Evolutionary conservation across 768 basidiomycete species (phyloP).

Genomic region (Termitomyces sp.): DNA sequence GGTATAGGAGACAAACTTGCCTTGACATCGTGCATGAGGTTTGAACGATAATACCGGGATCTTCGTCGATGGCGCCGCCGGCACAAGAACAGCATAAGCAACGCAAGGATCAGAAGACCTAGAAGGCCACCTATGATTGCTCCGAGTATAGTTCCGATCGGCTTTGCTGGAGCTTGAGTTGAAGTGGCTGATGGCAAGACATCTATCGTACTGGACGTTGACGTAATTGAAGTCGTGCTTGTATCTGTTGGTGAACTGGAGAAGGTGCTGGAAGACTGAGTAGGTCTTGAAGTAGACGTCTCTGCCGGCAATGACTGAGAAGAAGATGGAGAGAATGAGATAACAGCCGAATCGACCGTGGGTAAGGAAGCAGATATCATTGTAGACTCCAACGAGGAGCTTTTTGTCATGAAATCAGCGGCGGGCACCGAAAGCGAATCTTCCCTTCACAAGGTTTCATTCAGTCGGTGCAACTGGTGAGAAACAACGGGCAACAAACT

Average conservation of each 20-base stretch:
- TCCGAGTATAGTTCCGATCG: constrained; percentile 1
- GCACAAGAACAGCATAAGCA: constrained; percentile 1
- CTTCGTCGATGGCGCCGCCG: not conserved
- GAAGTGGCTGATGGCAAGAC: not conserved
- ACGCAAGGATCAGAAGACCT: not conserved
- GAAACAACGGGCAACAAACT: not conserved
- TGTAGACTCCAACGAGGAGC: not conserved
- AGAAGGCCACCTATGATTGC: constrained; percentile 1
- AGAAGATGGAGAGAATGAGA: not conserved
- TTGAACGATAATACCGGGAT: not conserved
- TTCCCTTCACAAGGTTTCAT: not conserved
- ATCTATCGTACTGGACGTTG: not conserved
- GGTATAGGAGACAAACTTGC: not conserved
- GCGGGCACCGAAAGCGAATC: not conserved
- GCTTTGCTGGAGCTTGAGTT: not conserved
- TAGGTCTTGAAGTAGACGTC: not conserved
- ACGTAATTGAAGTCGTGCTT: not conserved
- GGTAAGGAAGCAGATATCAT: not conserved
- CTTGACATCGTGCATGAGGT: not conserved
- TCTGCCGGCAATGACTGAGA: not conserved
- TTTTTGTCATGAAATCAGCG: not conserved
- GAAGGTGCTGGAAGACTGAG: not conserved
- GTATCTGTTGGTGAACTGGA: not conserved
- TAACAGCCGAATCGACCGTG: too few relatives aligned
- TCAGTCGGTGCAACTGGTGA: not conserved